These are phyloP conservation scores for Pichia ethanolica DNA, from an alignment of 805 yeast genomes.

Conservation along the genomic window DNA sequence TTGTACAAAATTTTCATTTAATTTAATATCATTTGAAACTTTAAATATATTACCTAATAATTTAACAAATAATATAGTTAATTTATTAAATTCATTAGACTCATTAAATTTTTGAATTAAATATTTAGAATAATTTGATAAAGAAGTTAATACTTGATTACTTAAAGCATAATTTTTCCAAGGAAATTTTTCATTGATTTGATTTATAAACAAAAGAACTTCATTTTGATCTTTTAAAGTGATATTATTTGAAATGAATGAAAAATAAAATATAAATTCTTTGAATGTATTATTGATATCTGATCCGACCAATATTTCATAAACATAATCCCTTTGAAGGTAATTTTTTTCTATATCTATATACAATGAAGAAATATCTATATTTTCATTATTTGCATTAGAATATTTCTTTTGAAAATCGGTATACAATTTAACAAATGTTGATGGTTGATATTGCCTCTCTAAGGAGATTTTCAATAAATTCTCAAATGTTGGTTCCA, in stretches of 20 bases:
- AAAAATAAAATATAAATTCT: constrained; percentile 19
- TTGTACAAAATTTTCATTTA: constrained; percentile 14
- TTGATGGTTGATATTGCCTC: constrained; percentile 20
- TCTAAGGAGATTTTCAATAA: constrained; percentile 18
- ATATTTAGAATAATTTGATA: constrained; percentile 11
- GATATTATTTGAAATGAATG: constrained; percentile 11
- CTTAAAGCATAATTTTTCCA: constrained; percentile 15
- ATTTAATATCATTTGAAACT: constrained; percentile 5
- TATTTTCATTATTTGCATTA: constrained; percentile 2
- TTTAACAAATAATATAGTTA: constrained; percentile 19
- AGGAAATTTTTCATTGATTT: constrained; percentile 17
- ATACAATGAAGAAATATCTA: constrained; percentile 18
- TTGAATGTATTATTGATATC: constrained; percentile 22
- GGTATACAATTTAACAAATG: constrained; percentile 21
- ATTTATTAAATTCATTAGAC: constrained; percentile 8
- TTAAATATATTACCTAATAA: constrained; percentile 16
- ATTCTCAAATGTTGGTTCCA: constrained; percentile 10
- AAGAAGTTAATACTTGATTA: constrained; percentile 11
- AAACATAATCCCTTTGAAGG: constrained; percentile 22
- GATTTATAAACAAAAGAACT: constrained; percentile 23
- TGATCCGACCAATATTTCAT: constrained; percentile 21
- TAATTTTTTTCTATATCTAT: constrained; percentile 13
- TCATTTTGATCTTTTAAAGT: constrained; percentile 17
- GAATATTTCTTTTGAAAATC: constrained; percentile 20
- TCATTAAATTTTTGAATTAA: not conserved